A percentile compares a stretch with the other conserved stretches of the same genome.
Conservation (phyloP, 257 asterid genomes). For the Pogostemon cablin region DNA sequence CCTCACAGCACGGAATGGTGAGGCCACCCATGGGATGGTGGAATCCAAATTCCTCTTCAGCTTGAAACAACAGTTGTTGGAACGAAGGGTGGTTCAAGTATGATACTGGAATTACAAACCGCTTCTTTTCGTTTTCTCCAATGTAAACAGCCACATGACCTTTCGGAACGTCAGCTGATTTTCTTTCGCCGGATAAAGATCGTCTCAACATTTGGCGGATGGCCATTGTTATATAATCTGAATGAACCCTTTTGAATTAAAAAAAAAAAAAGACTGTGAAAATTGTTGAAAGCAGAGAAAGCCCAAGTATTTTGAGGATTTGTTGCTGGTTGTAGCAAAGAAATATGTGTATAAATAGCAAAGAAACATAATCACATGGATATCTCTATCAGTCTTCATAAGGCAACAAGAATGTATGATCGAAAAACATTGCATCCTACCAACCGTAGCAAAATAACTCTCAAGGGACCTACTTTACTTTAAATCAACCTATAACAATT, state of each 20-base stretch:
- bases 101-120: slow-evolving; percentile 20
- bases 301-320: no score
- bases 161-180: slow-evolving; percentile 36
- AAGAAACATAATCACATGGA: no score
- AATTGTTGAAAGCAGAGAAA: background rate
- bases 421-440: no score
- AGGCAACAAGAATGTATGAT: no score
- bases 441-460: no score
- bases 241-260: background rate
- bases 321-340: background rate
- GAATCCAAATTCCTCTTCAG: slow-evolving; percentile 25
- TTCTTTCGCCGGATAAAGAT: slow-evolving; percentile 11
- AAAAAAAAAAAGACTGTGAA: background rate
- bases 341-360: background rate
- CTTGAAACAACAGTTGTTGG: slow-evolving; percentile 22
- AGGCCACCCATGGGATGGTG: slow-evolving; percentile 46
- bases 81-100: slow-evolving; percentile 27
- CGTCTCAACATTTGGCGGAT: slow-evolving; percentile 21
- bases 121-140: slow-evolving; percentile 20
- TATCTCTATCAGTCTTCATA: no score
- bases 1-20: slow-evolving; percentile 51
- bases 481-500: background rate
- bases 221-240: slow-evolving; percentile 4
- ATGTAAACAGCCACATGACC: slow-evolving; percentile 41
- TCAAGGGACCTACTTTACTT: no score